Conservation (phyloP, 768 basidiomycete genomes). For the Lactarius sanguifluus region DNA sequence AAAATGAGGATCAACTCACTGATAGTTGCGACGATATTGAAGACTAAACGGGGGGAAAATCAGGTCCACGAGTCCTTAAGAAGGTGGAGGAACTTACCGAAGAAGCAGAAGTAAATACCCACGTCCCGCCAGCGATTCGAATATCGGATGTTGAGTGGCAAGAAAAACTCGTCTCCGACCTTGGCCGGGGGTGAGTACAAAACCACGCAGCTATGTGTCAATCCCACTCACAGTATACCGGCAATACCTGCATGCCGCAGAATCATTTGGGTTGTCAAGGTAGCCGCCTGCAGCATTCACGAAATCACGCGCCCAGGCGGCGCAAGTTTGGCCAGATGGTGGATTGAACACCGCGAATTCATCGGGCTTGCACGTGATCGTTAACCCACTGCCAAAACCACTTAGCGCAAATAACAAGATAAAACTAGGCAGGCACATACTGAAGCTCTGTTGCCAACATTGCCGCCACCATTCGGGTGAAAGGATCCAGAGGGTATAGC, state of each 20-base stretch:
- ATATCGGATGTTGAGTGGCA: slow-evolving; percentile 65
- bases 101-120: slow-evolving; percentile 63
- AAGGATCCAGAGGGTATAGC: slow-evolving; percentile 75
- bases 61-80: background rate
- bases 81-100: slow-evolving; percentile 41
- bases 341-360: slow-evolving; percentile 76
- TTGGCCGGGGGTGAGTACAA: slow-evolving; percentile 28
- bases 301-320: slow-evolving; percentile 68
- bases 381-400: slow-evolving; percentile 50
- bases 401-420: slow-evolving; percentile 1
- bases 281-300: slow-evolving; percentile 66
- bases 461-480: slow-evolving; percentile 70
- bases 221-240: slow-evolving; percentile 46
- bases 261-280: slow-evolving; percentile 63
- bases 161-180: slow-evolving; percentile 69
- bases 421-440: slow-evolving; percentile 35
- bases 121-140: slow-evolving; percentile 65
- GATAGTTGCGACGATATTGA: slow-evolving; percentile 67
- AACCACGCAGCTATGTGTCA: background rate
- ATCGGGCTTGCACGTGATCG: slow-evolving; percentile 58
- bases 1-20: slow-evolving; percentile 34
- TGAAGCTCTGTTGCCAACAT: slow-evolving; percentile 80
- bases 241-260: slow-evolving; percentile 68
- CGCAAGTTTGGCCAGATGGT: slow-evolving; percentile 72
- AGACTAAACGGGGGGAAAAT: slow-evolving; percentile 40